phyloP scores from a whole-genome alignment of 2,329 filamentous ascomycete species.

The Calonectria pseudoturangicola region DNA sequence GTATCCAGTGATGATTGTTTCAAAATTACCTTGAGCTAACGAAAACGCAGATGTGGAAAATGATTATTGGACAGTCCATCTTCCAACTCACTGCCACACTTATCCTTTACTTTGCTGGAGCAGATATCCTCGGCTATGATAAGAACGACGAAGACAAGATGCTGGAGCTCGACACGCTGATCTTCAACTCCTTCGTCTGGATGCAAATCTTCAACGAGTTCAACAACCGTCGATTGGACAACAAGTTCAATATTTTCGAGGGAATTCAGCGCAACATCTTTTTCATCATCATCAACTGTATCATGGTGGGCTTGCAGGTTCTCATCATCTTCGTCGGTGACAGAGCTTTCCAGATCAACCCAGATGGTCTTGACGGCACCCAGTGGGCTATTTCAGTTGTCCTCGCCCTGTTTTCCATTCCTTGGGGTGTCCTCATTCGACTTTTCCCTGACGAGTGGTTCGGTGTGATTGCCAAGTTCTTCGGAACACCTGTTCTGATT shows the following conservation, averaged over 20 bases:
- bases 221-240: conserved; percentile 78
- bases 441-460: conserved; percentile 67
- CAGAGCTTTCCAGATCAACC: conserved; percentile 24
- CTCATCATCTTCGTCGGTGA: conserved; percentile 75
- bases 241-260: conserved; percentile 77
- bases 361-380: conserved; percentile 39
- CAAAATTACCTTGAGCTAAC: background rate
- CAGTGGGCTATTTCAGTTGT: conserved; percentile 42
- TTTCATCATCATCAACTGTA: conserved; percentile 73
- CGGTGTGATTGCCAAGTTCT: conserved; percentile 19
- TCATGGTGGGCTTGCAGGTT: conserved; percentile 75
- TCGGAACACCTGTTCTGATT: background rate
- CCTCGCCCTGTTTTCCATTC: conserved; percentile 68
- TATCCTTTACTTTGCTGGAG: conserved; percentile 73
- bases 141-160: conserved; percentile 44
- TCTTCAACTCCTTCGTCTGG: conserved; percentile 82
- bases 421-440: conserved; percentile 69
- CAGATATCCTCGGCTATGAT: conserved; percentile 70
- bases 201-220: conserved; percentile 83
- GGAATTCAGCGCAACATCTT: conserved; percentile 73
- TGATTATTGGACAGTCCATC: conserved; percentile 88
- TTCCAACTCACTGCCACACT: conserved; percentile 80
- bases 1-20: background rate
- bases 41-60: conserved; percentile 82
- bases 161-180: conserved; percentile 71